These are phyloP conservation scores for Corinectria fuckeliana DNA, from an alignment of 2,329 filamentous ascomycete genomes.

Conservation along the genomic window DNA sequence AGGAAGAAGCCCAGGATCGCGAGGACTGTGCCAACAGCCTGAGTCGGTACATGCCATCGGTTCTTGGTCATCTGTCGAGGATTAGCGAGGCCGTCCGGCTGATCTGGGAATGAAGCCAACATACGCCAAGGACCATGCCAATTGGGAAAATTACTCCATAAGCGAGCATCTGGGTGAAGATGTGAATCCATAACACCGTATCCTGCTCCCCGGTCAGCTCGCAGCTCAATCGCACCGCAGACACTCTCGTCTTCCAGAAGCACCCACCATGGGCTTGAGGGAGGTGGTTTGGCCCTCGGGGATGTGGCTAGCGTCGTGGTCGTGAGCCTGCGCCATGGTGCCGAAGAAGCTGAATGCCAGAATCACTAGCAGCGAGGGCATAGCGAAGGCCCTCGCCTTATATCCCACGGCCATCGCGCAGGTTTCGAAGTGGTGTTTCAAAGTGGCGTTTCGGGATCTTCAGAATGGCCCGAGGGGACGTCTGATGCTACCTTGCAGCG, in stretches of 20 bases:
- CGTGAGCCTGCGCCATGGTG: slow-evolving; percentile 49
- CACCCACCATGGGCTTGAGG: slow-evolving; percentile 73
- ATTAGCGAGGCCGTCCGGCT: slow-evolving; percentile 7
- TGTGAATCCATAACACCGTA: slow-evolving; percentile 89
- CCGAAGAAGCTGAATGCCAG: slow-evolving; percentile 35
- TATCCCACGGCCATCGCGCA: slow-evolving; percentile 30
- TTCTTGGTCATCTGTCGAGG: slow-evolving; percentile 77
- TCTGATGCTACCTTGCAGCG: neutral
- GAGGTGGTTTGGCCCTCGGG: slow-evolving; percentile 73
- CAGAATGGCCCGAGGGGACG: neutral
- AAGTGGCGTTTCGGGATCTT: neutral
- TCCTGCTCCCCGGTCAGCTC: slow-evolving; percentile 62
- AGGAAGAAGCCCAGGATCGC: slow-evolving; percentile 88
- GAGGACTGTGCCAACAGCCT: slow-evolving; percentile 75
- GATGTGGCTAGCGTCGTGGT: slow-evolving; percentile 60
- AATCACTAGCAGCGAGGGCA: slow-evolving; percentile 26
- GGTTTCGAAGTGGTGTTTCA: slow-evolving; percentile 14
- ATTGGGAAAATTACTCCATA: slow-evolving; percentile 93
- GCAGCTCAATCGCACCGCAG: neutral
- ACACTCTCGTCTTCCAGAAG: neutral
- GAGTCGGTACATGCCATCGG: slow-evolving; percentile 92
- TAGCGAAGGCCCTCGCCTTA: slow-evolving; percentile 20
- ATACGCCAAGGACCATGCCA: slow-evolving; percentile 93
- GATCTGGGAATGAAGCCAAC: slow-evolving; percentile 40
- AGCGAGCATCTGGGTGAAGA: slow-evolving; percentile 82